Base-by-base conservation (phyloP, 306 rosid genomes). In the Vigna angularis region DNA sequence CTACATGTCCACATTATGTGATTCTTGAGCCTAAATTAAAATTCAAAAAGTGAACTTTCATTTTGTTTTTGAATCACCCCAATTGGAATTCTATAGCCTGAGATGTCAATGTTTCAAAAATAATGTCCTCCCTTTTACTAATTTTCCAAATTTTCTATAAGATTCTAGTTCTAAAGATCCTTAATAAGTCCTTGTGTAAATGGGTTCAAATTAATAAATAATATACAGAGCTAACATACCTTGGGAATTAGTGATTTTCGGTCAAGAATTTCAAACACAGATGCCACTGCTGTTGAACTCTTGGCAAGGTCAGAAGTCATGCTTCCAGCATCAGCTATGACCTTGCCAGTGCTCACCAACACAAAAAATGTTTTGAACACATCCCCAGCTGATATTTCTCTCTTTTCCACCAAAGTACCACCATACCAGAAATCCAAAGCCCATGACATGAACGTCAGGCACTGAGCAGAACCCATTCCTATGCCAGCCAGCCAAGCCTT, bases 341-440 rank as follows among this genome's bases (percentile, higher is more conserved):
- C 98, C 76, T 95, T 95, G 1, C 99, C 98, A 6, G 98, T 95
- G 80, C 98, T 95, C 0, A 95, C 94, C 80, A 95, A 81, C 6
- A 93, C 92, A 78, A 95, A 95, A 78, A 95, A 95, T 20, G 99
- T 95, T 63, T 87, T 95, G 85, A 95, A 92, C 82, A 95, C 98
- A 82, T 86, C 99, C 42, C 99, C 98, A 16, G 99, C 87, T 24
- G 98, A 88, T 49, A 95, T 89, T 14, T 90, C 85, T 11, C 97
- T 85, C 63, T 76, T 87, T 62, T 88, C 38, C 20, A 95, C 98
- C 42, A 95, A 82, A 24, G 67, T 85, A 4, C 99, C 99, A n/a
- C 99, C 99, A 77, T 76, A 95, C 99, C 99, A 95, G 77, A 95
- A 95, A 83, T 92, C 99, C 84, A 93, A 72, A 79, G 97, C 98